Evolutionary conservation across 2,329 filamentous ascomycete genomes (phyloP).

Genomic region (Mycogone perniciosa): DNA sequence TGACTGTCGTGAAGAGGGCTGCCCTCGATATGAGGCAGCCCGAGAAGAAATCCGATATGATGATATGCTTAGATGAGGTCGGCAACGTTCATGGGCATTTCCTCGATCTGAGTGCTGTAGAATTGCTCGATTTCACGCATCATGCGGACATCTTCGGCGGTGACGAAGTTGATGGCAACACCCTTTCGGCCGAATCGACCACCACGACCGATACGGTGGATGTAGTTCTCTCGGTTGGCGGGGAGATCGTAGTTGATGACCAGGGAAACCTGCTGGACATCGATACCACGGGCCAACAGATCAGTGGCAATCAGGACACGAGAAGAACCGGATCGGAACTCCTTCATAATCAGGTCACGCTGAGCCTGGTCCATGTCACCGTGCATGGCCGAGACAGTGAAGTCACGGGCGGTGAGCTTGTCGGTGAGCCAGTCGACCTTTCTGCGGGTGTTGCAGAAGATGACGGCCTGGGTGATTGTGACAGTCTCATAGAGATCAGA

Average conservation of each 20-base stretch:
- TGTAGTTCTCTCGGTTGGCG: conserved; percentile 99
- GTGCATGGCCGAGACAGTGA: conserved; percentile 99
- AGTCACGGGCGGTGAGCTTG: conserved; percentile 97
- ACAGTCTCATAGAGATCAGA: conserved; percentile 99
- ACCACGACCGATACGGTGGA: conserved; percentile 98
- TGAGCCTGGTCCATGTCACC: conserved; percentile 98
- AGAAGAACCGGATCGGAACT: conserved; percentile 97
- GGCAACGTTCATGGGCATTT: conserved; percentile 97
- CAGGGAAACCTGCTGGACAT: conserved; percentile 98
- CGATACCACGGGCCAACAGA: conserved; percentile 96
- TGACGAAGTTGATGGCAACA: conserved; percentile 99
- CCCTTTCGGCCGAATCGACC: conserved; percentile 99
- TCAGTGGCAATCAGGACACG: conserved; percentile 98
- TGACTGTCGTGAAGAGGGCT: conserved; percentile 22
- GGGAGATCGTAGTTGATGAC: conserved; percentile 99
- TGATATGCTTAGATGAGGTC: conserved; percentile 57
- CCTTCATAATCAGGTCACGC: conserved; percentile 99
- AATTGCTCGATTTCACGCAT: conserved; percentile 99
- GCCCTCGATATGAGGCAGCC: conserved; percentile 17
- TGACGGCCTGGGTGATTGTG: conserved; percentile 98
- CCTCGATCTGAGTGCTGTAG: conserved; percentile 99
- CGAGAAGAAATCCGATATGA: conserved; percentile 20
- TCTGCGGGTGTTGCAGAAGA: conserved; percentile 99
- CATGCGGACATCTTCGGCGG: conserved; percentile 97
- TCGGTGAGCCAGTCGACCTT: conserved; percentile 99